Evolutionary conservation across 1,284 basidiomycete species (phyloP), one percentile per base, ranked within the genome.

Genomic region (Ceratobasidium sp.): DNA sequence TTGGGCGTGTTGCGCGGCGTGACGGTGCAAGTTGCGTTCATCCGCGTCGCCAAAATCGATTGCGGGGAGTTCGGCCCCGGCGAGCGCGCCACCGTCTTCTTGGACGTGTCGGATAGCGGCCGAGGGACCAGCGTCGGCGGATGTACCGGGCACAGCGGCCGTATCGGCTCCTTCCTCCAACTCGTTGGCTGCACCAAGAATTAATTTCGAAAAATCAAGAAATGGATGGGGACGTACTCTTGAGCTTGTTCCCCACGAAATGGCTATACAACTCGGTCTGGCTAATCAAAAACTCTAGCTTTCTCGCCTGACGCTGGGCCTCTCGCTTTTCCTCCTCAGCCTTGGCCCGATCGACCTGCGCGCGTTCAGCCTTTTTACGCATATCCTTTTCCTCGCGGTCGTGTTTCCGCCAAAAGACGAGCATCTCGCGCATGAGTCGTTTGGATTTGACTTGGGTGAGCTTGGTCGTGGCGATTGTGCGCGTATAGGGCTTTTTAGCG

Each of bases 241-340:
- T 79, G 50, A 79, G 90, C 87, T 99, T 99, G 86, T 93, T 98
- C 54, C 98, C 97, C 78, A 99, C 96, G 88, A 99, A 99, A 87
- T 99, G 98, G 81, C 96, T 98, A 86, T 99, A 99, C 14, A 99
- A 90, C 85, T 99, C 98, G 14, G 98, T 99, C 86, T 99, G 98
- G 79, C 96, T 99, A 85, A 99, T 97, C 85, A 99, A 88, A 88
- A 99, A 99, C 86, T 99, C 98, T 77, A 99, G 91, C 86, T 99
- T 99, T 81, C 98, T 91, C 3, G 97, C 95, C 86, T 98, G 96
- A 69, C 98, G 89, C 78, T 97, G 95, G 38, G 95, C 94, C 86
- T 99, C 98, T 68, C 98, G 91, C 84, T 94, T 95, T 86, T 99
- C 98, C 85, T 99, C 98, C 85, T 99, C 98, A 57, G 96, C 88